Percentiles rank a stretch among this genome's conserved stretches.
phyloP scores from a whole-genome alignment of 75 land plant species.

The Pinus albicaulis region DNA sequence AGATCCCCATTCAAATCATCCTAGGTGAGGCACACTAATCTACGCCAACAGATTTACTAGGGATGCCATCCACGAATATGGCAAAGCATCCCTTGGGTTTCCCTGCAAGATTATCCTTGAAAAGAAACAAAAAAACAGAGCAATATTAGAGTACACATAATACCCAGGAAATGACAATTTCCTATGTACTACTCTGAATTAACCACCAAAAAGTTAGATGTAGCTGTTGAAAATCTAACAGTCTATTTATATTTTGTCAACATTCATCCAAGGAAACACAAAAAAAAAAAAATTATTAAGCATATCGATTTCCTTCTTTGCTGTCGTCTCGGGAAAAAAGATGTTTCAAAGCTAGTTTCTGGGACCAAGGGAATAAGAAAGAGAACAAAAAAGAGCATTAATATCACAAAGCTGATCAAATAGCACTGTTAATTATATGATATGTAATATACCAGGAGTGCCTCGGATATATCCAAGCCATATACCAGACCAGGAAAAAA shows the following conservation, averaged over 20 bases:
- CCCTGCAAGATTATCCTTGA: too few species aligned
- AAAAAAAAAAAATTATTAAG: not conserved
- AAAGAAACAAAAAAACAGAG: too few species aligned
- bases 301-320: not conserved
- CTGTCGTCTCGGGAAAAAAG: not conserved
- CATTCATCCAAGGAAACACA: not conserved
- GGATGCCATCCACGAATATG: too few species aligned
- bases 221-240: not conserved
- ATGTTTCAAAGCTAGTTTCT: not conserved
- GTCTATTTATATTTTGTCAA: not conserved
- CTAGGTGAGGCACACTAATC: too few species aligned
- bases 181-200: not conserved
- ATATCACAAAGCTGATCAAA: not conserved
- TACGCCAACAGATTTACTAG: too few species aligned
- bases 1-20: too few species aligned
- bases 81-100: too few species aligned
- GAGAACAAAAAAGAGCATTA: not conserved
- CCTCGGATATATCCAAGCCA: too few species aligned
- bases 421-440: too few species aligned
- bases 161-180: not conserved
- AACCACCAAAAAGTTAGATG: not conserved
- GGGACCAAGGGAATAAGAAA: not conserved
- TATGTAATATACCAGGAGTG: too few species aligned
- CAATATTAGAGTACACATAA: not conserved
- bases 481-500: too few species aligned